Conservation (phyloP, 257 asterid species). For the Lavandula angustifolia region DNA sequence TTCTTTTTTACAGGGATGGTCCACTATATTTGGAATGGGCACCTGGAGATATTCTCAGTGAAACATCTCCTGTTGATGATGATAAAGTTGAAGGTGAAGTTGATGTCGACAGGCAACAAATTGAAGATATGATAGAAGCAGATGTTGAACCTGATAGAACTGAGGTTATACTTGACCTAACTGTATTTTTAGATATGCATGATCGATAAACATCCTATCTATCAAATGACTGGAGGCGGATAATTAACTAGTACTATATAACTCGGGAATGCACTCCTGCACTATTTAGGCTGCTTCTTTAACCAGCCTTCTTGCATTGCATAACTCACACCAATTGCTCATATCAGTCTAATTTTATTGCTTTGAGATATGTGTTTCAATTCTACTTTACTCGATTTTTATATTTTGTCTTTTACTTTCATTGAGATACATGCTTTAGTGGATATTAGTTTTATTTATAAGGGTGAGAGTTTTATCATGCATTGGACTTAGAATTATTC, state of each 20-base stretch:
- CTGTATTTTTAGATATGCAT: slow-evolving; percentile 9
- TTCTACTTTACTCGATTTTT: not conserved
- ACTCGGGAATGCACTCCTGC: not conserved
- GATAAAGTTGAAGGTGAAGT: slow-evolving; percentile 46
- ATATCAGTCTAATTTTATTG: not conserved
- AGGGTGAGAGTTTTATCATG: not conserved
- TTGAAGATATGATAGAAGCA: slow-evolving; percentile 55
- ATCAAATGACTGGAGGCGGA: slow-evolving; percentile 11
- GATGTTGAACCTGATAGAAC: slow-evolving; percentile 85
- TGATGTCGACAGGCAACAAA: slow-evolving; percentile 57
- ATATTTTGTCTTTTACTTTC: not conserved
- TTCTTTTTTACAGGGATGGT: slow-evolving; percentile 61
- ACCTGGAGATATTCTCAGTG: slow-evolving; percentile 74
- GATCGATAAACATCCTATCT: slow-evolving; percentile 7
- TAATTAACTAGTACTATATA: not conserved
- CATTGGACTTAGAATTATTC: slow-evolving; percentile 5
- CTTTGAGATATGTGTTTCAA: slow-evolving; percentile 2
- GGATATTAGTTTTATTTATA: not conserved
- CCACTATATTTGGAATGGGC: slow-evolving; percentile 99
- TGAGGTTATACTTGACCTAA: slow-evolving; percentile 56
- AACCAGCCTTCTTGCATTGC: not conserved
- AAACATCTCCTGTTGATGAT: slow-evolving; percentile 43
- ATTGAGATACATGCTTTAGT: not conserved
- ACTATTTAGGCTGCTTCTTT: slow-evolving; percentile 7
- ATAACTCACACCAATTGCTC: not conserved